Evolutionary conservation across 2,329 filamentous ascomycete species (phyloP).

Genomic region (Sporothrix humicola): DNA sequence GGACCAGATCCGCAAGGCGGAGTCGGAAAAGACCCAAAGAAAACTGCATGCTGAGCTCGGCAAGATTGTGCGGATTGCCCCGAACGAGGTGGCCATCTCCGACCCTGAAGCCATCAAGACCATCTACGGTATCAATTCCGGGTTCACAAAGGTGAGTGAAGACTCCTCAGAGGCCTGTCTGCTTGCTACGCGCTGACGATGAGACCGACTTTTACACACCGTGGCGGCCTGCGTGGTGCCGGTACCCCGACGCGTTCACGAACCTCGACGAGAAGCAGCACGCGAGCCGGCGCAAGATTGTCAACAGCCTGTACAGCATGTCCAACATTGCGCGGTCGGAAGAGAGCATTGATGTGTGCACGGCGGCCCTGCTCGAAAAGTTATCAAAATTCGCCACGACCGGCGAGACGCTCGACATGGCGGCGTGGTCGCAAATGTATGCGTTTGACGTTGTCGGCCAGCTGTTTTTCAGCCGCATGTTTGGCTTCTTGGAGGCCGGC

Average conservation of each 20-base stretch:
- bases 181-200: background rate
- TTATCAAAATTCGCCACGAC: background rate
- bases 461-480: slow-evolving; percentile 26
- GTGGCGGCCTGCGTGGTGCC: slow-evolving; percentile 18
- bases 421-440: slow-evolving; percentile 18
- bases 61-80: slow-evolving; percentile 1
- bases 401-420: background rate
- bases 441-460: slow-evolving; percentile 9
- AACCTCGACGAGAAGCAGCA: background rate
- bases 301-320: slow-evolving; percentile 22
- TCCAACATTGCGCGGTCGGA: slow-evolving; percentile 3
- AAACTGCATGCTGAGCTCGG: background rate
- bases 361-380: background rate
- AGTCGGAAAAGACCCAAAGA: background rate
- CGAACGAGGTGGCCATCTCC: slow-evolving; percentile 5
- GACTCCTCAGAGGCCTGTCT: background rate
- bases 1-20: background rate
- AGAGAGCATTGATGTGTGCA: slow-evolving; percentile 5
- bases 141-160: background rate
- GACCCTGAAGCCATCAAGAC: slow-evolving; percentile 13
- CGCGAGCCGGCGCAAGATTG: background rate
- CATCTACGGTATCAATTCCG: slow-evolving; percentile 18
- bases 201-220: slow-evolving; percentile 17
- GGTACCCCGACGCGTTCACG: slow-evolving; percentile 9
- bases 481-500: slow-evolving; percentile 15